Conservation (phyloP, 768 basidiomycete species). For the Daedaleopsis nitida region DNA sequence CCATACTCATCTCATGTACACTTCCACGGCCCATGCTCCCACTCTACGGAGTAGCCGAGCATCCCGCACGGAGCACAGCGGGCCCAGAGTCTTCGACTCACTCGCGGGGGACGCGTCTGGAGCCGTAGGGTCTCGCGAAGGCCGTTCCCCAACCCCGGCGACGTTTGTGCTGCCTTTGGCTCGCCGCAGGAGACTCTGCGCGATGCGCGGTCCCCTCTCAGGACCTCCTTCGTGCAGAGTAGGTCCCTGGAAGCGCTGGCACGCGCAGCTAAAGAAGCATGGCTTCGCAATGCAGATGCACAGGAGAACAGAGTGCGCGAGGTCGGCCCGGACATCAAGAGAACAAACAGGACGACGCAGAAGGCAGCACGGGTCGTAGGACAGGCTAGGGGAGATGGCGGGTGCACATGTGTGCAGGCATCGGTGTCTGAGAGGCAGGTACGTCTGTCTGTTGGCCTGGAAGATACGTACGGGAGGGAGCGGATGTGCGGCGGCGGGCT, state of each 20-base stretch:
- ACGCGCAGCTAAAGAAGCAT: constrained; percentile 55
- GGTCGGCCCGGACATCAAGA: constrained; percentile 16
- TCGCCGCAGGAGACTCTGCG: constrained; percentile 49
- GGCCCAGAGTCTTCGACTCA: constrained; percentile 49
- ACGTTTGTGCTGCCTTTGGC: constrained; percentile 49
- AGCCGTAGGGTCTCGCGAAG: constrained; percentile 13
- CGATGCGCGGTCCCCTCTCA: constrained; percentile 26
- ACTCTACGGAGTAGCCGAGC: constrained; percentile 34
- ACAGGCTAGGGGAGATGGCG: constrained; percentile 6
- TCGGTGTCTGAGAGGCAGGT: constrained; percentile 13
- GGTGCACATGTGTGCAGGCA: constrained; percentile 22
- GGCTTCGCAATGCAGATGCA: constrained; percentile 43
- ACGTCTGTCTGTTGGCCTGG: constrained; percentile 11
- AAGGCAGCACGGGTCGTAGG: constrained; percentile 10
- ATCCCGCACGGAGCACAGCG: constrained; percentile 40
- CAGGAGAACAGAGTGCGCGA: constrained; percentile 27
- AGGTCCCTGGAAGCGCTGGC: constrained; percentile 53
- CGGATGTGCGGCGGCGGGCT: constrained; percentile 20
- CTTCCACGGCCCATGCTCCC: constrained; percentile 18
- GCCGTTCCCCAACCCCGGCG: constrained; percentile 50
- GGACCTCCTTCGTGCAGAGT: constrained; percentile 30
- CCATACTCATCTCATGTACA: constrained; percentile 8
- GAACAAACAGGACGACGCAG: constrained; percentile 40
- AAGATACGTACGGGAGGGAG: constrained; percentile 17
- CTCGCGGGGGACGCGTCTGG: constrained; percentile 26